Evolutionary conservation across 2,329 filamentous ascomycete species (phyloP).

Genomic region (Laburnicola sp.): DNA sequence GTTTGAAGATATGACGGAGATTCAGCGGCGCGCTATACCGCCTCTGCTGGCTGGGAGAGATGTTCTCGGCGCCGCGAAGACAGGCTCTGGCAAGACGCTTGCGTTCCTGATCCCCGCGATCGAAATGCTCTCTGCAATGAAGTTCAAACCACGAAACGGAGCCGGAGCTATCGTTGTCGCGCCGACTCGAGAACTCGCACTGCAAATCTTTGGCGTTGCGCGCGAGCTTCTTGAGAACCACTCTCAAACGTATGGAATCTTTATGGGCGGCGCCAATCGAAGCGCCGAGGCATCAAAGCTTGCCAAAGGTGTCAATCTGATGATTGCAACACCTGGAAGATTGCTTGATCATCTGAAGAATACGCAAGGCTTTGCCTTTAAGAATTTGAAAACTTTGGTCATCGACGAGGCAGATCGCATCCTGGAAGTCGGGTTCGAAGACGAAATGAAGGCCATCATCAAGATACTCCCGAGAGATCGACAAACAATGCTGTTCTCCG

Average conservation of each 20-base stretch:
- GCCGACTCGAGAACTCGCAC: constrained; percentile 87
- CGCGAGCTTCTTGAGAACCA: constrained; percentile 90
- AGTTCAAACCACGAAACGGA: constrained; percentile 92
- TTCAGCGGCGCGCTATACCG: constrained; percentile 84
- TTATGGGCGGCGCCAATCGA: constrained; percentile 92
- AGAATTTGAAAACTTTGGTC: constrained; percentile 87
- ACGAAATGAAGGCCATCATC: constrained; percentile 96
- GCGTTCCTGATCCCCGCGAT: constrained; percentile 93
- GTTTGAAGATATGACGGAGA: constrained; percentile 94
- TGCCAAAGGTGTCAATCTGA: constrained; percentile 86
- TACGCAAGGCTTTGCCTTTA: constrained; percentile 85
- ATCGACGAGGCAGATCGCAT: constrained; percentile 98
- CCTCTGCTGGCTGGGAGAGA: constrained; percentile 87
- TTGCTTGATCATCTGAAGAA: constrained; percentile 93
- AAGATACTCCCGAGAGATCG: constrained; percentile 85
- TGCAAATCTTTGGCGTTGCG: constrained; percentile 96
- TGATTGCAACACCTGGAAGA: constrained; percentile 91
- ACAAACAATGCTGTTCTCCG: constrained; percentile 98
- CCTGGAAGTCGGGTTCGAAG: constrained; percentile 95
- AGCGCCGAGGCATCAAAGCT: constrained; percentile 93
- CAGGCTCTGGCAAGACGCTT: constrained; percentile 91
- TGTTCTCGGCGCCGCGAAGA: constrained; percentile 93
- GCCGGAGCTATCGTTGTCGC: constrained; percentile 85
- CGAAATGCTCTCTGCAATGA: constrained; percentile 86
- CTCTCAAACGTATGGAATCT: constrained; percentile 92